Evolutionary conservation across 2,329 filamentous ascomycete species (phyloP), one percentile per base, ranked within the genome.

Genomic region (Fusarium vanettenii): DNA sequence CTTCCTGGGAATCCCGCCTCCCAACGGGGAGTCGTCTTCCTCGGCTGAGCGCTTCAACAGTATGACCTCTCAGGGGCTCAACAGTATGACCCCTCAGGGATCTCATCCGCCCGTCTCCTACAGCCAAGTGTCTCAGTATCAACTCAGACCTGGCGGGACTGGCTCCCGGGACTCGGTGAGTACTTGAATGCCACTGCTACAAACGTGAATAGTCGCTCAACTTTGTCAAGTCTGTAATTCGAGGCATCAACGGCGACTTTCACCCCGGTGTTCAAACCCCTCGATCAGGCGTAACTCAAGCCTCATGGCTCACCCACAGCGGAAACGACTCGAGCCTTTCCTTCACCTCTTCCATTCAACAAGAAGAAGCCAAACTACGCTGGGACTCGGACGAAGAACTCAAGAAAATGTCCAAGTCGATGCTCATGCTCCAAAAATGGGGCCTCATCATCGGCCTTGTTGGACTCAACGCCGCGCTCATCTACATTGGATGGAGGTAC

Each of bases 331-430:
- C 82, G 14, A 82, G 77, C 66, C 73, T 77, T 7, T 84, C 83
- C 2, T 83, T 84, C 52, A 79, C 78, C 2, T 85, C 83, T 2
- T 82, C 81, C 0, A 73, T 85, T 9, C 69, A 75, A 13, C 82
- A 84, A 39, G 83, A 85, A 70, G 83, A 85, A 56, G 82, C 84
- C 16, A 84, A 84, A 62, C 73, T 81, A 10, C 80, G 82, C 31
- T 85, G 84, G 84, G 81, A 85, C 64, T 81, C 84, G 0, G 83
- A 85, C 5, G 79, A 80, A 7, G 84, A 85, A 57, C 81, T 85
- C 41, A 83, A 83, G 59, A 77, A 75, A 14, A 80, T 85, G 64
- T 85, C 83, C 50, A 83, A 81, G 63, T 74, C 73, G 10, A 79
- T 85, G 18, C 82, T 85, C 0, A 76, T 78, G 3, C 73, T 85